Conservation (phyloP, 2,329 filamentous ascomycete species). For the Cordyceps cateniannulata region DNA sequence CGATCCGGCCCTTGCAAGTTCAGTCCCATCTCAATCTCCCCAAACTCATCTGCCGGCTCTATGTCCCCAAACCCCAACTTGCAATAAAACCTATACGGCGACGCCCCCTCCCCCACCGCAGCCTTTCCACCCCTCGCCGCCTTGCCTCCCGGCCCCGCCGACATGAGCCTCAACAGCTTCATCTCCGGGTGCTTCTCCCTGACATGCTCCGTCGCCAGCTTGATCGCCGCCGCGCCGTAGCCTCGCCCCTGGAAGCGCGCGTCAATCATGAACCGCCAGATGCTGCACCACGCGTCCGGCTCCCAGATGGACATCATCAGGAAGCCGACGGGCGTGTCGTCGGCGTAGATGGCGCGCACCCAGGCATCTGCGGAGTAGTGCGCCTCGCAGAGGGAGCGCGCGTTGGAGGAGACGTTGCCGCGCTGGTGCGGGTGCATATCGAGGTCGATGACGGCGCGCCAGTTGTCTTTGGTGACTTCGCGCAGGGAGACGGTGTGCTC, state of each 20-base stretch:
- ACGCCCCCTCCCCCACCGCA: neutral
- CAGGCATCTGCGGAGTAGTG: conserved; percentile 13
- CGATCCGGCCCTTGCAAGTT: neutral
- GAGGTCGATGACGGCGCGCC: conserved; percentile 11
- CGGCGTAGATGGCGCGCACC: conserved; percentile 13
- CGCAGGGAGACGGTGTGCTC: neutral
- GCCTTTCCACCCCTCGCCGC: neutral
- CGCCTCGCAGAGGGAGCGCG: conserved; percentile 9
- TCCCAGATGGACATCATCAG: conserved; percentile 13
- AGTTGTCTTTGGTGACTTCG: conserved; percentile 12
- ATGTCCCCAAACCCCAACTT: conserved; percentile 11
- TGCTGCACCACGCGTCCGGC: conserved; percentile 6
- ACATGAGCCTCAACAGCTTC: neutral
- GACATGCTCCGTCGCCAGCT: conserved; percentile 5
- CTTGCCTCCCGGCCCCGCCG: conserved; percentile 8
- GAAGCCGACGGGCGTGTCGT: conserved; percentile 12
- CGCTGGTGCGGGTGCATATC: neutral
- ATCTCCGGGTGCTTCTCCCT: neutral
- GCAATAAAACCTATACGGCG: conserved; percentile 11
- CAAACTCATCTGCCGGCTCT: conserved; percentile 1
- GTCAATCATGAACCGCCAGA: too few relatives aligned
- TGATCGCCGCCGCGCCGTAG: neutral
- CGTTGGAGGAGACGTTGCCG: conserved; percentile 13
- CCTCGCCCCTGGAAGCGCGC: conserved; percentile 11
- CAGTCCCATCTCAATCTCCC: conserved; percentile 8